Conservation (phyloP, 306 rosid species). For the Lotus japonicus region DNA sequence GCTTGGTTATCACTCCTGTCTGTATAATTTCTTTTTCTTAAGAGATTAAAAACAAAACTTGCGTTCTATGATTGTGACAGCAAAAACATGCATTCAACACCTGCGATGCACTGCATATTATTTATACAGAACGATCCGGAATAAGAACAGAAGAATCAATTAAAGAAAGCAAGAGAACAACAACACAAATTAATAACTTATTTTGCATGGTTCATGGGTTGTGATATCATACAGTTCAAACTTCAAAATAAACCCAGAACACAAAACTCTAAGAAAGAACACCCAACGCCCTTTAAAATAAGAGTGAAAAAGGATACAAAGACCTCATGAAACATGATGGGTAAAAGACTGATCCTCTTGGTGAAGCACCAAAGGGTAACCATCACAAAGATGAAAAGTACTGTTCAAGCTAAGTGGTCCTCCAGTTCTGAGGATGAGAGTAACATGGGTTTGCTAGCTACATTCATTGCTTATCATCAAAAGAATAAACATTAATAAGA, state of each 20-base stretch:
- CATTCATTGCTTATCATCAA: neutral
- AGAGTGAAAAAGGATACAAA: neutral
- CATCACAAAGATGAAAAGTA: conserved; percentile 19
- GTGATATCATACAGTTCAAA: neutral
- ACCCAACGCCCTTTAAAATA: too few relatives aligned
- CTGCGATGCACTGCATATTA: conserved; percentile 31
- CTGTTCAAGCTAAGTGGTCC: conserved; percentile 18
- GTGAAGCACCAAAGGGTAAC: conserved; percentile 23
- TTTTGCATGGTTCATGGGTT: too few relatives aligned
- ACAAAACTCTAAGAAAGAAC: conserved; percentile 12
- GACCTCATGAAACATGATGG: neutral
- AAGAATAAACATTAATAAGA: conserved; percentile 4
- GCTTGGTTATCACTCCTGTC: neutral
- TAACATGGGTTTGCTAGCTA: neutral
- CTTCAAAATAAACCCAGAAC: neutral
- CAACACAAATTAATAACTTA: too few relatives aligned
- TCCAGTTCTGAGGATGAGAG: neutral
- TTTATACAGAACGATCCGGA: neutral
- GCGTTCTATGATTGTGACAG: conserved; percentile 19
- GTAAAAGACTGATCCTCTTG: conserved; percentile 6
- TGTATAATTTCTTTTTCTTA: neutral
- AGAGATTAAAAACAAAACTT: neutral
- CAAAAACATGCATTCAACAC: conserved; percentile 40
- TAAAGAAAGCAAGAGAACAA: too few relatives aligned
- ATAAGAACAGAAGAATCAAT: too few relatives aligned